These are phyloP conservation scores for Platanus orientalis DNA, from an alignment of 164 flowering plant species.

Conservation along the genomic window DNA sequence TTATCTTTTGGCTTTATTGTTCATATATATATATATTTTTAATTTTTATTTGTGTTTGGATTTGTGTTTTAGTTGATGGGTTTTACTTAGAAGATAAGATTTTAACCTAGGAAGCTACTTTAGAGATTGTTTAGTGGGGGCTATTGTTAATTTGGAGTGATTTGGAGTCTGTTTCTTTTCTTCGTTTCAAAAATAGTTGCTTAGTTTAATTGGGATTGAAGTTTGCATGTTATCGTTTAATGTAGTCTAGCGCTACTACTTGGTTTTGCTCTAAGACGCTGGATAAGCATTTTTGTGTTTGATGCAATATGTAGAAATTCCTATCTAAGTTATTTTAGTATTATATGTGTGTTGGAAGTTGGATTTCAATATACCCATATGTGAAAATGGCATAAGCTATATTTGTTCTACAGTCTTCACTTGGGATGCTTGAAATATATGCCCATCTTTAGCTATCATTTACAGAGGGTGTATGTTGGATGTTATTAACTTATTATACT, in stretches of 20 bases:
- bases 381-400: too few species aligned
- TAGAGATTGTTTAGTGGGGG: neutral
- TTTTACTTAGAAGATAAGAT: neutral
- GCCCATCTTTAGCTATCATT: too few species aligned
- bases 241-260: neutral
- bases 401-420: too few species aligned
- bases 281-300: too few species aligned
- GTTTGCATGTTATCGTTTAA: neutral
- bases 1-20: neutral
- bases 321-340: too few species aligned
- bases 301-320: too few species aligned
- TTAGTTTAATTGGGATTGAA: neutral
- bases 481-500: too few species aligned
- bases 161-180: neutral
- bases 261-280: too few species aligned
- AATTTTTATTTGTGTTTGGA: constrained; percentile 2
- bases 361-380: too few species aligned
- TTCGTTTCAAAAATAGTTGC: neutral
- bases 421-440: too few species aligned
- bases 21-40: neutral
- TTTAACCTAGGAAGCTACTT: constrained; percentile 4
- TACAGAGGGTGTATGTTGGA: too few species aligned
- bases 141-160: neutral
- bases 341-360: too few species aligned
- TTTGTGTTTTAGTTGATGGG: constrained; percentile 1